Evolutionary conservation across 352 stramenopile species (phyloP).

Genomic region (Phytophthora syringae): DNA sequence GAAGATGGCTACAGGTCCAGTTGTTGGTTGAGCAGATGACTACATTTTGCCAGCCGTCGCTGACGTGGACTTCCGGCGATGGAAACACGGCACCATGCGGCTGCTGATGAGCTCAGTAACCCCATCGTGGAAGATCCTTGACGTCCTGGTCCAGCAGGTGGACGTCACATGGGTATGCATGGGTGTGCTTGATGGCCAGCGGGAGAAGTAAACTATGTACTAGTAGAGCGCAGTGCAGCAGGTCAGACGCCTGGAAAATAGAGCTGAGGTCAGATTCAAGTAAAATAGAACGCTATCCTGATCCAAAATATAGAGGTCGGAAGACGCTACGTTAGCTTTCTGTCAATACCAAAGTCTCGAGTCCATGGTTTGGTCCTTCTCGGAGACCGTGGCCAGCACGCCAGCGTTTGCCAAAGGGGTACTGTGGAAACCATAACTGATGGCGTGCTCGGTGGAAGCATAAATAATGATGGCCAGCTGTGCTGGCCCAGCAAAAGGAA

Average conservation of each 20-base stretch:
- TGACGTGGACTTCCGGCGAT: too few relatives aligned
- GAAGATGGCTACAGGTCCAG: not conserved
- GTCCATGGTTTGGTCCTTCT: too few relatives aligned
- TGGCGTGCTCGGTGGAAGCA: too few relatives aligned
- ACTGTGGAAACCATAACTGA: not conserved
- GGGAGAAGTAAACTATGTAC: not conserved
- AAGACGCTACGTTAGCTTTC: not conserved
- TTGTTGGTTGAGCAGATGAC: not conserved
- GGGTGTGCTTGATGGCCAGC: not conserved
- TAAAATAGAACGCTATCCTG: too few relatives aligned
- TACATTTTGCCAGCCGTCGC: too few relatives aligned
- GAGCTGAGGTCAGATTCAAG: not conserved
- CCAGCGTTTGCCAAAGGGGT: not conserved
- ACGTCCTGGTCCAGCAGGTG: not conserved
- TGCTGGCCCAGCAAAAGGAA: too few relatives aligned
- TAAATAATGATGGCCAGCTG: too few relatives aligned
- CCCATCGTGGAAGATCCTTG: not conserved
- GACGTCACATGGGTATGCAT: not conserved
- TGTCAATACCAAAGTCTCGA: too few relatives aligned
- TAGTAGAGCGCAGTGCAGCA: too few relatives aligned
- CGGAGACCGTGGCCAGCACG: not conserved
- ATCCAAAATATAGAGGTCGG: too few relatives aligned
- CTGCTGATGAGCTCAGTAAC: too few relatives aligned
- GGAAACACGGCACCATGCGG: too few relatives aligned
- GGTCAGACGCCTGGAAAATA: not conserved